A percentile compares a stretch with the other conserved stretches of the same genome.
Evolutionary conservation across 2,329 filamentous ascomycete genomes (phyloP).

Genomic region (Nigrospora osmanthi): DNA sequence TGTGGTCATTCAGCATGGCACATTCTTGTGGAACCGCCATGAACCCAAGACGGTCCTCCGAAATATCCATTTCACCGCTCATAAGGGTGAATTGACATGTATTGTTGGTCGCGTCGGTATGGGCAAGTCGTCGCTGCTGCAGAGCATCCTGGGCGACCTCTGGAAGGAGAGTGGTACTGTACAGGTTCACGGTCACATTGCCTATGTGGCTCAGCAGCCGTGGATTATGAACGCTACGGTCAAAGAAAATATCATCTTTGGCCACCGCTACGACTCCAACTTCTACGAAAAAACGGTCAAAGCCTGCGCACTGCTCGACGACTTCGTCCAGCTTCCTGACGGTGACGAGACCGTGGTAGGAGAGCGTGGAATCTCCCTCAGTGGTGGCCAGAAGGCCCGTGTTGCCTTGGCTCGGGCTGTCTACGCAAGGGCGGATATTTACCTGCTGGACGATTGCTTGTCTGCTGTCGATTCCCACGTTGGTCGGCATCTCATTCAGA

Average conservation of each 20-base stretch:
- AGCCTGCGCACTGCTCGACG: constrained; percentile 83
- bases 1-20: constrained; percentile 73
- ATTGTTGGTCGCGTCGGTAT: constrained; percentile 90
- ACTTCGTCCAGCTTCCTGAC: constrained; percentile 87
- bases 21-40: constrained; percentile 92
- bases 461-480: constrained; percentile 99
- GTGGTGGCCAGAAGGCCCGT: constrained; percentile 91
- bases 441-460: constrained; percentile 86
- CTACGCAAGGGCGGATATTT: constrained; percentile 93
- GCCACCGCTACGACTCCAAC: constrained; percentile 83
- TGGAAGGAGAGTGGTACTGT: constrained; percentile 86
- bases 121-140: constrained; percentile 89
- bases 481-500: constrained; percentile 87
- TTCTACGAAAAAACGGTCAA: constrained; percentile 93
- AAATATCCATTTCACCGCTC: constrained; percentile 80
- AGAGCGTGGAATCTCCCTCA: constrained; percentile 91
- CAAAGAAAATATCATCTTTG: constrained; percentile 94
- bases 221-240: constrained; percentile 99
- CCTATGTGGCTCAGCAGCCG: constrained; percentile 85
- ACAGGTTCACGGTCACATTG: constrained; percentile 70
- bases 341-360: constrained; percentile 96
- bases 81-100: constrained; percentile 89
- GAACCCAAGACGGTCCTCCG: constrained; percentile 63
- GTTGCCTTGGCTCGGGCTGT: constrained; percentile 88
- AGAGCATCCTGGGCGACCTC: constrained; percentile 81